phyloP scores from a whole-genome alignment of 306 rosid species.

The Nissolia schottii region DNA sequence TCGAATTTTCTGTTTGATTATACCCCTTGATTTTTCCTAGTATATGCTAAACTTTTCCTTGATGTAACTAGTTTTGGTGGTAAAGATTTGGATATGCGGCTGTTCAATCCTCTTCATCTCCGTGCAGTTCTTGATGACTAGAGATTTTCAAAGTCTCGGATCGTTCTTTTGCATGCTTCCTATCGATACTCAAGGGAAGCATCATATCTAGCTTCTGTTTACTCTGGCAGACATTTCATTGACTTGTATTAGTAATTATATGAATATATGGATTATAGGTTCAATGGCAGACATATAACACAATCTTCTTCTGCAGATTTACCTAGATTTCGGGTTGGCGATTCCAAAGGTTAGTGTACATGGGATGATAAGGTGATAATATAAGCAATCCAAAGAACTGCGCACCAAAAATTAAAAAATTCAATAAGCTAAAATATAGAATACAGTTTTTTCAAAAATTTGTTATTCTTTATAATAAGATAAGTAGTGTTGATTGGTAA shows the following conservation, averaged over 20 bases:
- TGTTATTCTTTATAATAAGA: background rate
- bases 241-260: conserved; percentile 2
- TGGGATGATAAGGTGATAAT: conserved; percentile 81
- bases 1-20: conserved; percentile 8
- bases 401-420: too few species aligned
- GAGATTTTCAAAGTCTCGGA: conserved; percentile 61
- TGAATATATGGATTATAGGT: too few species aligned
- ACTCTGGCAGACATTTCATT: conserved; percentile 48
- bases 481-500: background rate
- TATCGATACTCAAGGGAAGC: conserved; percentile 96
- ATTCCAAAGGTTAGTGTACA: conserved; percentile 86
- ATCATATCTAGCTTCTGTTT: conserved; percentile 82
- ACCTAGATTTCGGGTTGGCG: conserved; percentile 88
- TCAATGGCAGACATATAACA: too few species aligned
- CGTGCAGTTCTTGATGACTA: conserved; percentile 73
- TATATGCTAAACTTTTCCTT: conserved; percentile 17
- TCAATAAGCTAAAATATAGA: background rate
- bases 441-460: background rate
- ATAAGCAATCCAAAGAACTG: too few species aligned
- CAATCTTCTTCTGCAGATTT: conserved; percentile 50
- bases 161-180: conserved; percentile 83
- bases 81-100: conserved; percentile 76
- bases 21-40: background rate
- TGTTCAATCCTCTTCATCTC: conserved; percentile 85
- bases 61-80: conserved; percentile 70